Conservation (phyloP, 768 basidiomycete species). For the Neoboletus magnificus region DNA sequence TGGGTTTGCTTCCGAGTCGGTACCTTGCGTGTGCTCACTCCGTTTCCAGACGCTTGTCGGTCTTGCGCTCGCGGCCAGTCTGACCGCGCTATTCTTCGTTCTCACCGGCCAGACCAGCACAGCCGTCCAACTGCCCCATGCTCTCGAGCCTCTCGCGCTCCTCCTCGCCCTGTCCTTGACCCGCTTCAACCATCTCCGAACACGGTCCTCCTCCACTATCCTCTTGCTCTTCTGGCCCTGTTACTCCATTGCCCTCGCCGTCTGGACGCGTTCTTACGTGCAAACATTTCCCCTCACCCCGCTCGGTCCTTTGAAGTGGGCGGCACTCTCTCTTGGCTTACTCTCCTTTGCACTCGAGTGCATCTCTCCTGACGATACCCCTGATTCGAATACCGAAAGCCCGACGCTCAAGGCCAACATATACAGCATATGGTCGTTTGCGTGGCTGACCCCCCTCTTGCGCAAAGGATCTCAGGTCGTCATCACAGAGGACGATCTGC, state of each 20-base stretch:
- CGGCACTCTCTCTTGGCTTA: conserved; percentile 43
- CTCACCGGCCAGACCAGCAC: conserved; percentile 30
- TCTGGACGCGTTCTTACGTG: conserved; percentile 63
- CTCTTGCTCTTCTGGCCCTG: conserved; percentile 82
- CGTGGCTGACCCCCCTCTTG: conserved; percentile 84
- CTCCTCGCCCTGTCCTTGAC: conserved; percentile 49
- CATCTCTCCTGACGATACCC: conserved; percentile 57
- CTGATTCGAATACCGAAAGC: conserved; percentile 49
- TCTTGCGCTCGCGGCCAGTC: conserved; percentile 46
- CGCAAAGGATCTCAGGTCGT: conserved; percentile 58
- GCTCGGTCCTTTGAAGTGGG: conserved; percentile 45
- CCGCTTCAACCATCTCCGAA: conserved; percentile 65
- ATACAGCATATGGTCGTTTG: conserved; percentile 79
- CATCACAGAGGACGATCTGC: conserved; percentile 86
- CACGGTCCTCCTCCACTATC: conserved; percentile 64
- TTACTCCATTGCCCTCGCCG: conserved; percentile 45
- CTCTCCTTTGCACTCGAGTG: conserved; percentile 65
- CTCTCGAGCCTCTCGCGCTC: conserved; percentile 57
- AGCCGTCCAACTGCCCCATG: conserved; percentile 48
- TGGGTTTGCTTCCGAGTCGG: conserved; percentile 35
- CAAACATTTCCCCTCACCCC: conserved; percentile 29
- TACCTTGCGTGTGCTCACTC: background rate
- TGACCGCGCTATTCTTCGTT: conserved; percentile 41
- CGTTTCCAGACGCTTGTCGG: conserved; percentile 43
- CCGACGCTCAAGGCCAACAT: conserved; percentile 77